phyloP scores from a whole-genome alignment of 2,329 filamentous ascomycete genomes.

The Sporothrix pseudoabietina region DNA sequence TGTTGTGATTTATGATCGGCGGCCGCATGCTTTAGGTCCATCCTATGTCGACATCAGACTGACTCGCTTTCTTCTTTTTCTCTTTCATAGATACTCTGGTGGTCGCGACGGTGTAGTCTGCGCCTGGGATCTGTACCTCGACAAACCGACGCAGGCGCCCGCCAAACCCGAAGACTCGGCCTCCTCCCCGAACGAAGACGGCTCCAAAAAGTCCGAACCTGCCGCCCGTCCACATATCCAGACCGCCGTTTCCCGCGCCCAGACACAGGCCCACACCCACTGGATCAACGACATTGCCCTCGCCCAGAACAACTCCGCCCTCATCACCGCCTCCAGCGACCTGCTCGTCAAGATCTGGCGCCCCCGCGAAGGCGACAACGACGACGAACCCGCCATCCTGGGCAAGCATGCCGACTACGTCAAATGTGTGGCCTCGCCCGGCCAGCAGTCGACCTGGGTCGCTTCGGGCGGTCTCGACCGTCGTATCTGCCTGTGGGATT shows the following conservation, averaged over 20 bases:
- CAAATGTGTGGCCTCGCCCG: slow-evolving; percentile 84
- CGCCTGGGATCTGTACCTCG: slow-evolving; percentile 85
- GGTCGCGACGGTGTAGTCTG: slow-evolving; percentile 95
- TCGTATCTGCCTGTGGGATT: slow-evolving; percentile 90
- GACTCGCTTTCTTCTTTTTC: not conserved
- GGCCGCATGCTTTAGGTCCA: not conserved
- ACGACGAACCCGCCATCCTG: slow-evolving; percentile 74
- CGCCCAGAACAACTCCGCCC: slow-evolving; percentile 72
- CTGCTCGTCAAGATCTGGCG: slow-evolving; percentile 92
- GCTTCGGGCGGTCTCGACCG: slow-evolving; percentile 92
- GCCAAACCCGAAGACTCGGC: slow-evolving; percentile 35
- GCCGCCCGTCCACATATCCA: slow-evolving; percentile 39
- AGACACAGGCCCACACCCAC: slow-evolving; percentile 79
- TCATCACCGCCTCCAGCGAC: slow-evolving; percentile 92
- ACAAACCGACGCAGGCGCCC: slow-evolving; percentile 47
- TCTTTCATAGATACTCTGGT: slow-evolving; percentile 75
- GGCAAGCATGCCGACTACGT: slow-evolving; percentile 95
- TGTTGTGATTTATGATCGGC: no score
- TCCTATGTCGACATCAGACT: not conserved
- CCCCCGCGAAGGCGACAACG: slow-evolving; percentile 66
- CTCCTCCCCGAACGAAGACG: slow-evolving; percentile 27
- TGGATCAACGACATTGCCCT: slow-evolving; percentile 94
- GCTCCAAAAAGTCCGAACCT: slow-evolving; percentile 26
- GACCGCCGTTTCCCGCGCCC: slow-evolving; percentile 61
- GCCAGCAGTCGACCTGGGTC: slow-evolving; percentile 70